Percentiles rank a stretch among this genome's conserved stretches.
Conservation (phyloP, 2,329 filamentous ascomycete species). For the Trichoderma arundinaceum region DNA sequence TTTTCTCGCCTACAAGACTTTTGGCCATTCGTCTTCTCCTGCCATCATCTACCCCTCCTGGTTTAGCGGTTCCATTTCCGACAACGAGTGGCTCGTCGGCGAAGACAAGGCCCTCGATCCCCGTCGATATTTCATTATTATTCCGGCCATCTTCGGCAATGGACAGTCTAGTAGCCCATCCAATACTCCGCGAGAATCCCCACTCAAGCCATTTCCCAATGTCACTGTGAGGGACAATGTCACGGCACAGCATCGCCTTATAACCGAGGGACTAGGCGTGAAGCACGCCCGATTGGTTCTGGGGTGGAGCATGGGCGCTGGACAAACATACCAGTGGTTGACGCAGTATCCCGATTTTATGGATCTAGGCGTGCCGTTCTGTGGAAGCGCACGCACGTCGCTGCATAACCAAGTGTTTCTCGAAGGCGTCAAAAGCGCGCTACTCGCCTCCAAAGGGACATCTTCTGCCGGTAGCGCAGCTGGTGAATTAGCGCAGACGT, state of each 20-base stretch:
- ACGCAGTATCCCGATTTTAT: slow-evolving; percentile 57
- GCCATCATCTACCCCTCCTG: slow-evolving; percentile 78
- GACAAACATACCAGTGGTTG: slow-evolving; percentile 59
- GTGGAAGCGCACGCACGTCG: slow-evolving; percentile 56
- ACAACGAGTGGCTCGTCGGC: slow-evolving; percentile 78
- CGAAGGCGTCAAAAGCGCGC: slow-evolving; percentile 57
- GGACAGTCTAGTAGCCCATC: slow-evolving; percentile 61
- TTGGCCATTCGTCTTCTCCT: slow-evolving; percentile 66
- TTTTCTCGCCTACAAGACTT: slow-evolving; percentile 77
- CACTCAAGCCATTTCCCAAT: slow-evolving; percentile 49
- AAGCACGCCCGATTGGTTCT: slow-evolving; percentile 53
- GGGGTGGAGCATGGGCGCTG: slow-evolving; percentile 64
- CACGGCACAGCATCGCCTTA: slow-evolving; percentile 52
- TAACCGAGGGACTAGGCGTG: slow-evolving; percentile 52
- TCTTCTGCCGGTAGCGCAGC: slow-evolving; percentile 57
- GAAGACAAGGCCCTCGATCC: slow-evolving; percentile 68
- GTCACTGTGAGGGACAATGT: slow-evolving; percentile 58
- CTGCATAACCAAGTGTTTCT: slow-evolving; percentile 61
- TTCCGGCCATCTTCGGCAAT: slow-evolving; percentile 59
- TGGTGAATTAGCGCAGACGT: slow-evolving; percentile 38
- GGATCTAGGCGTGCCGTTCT: slow-evolving; percentile 54
- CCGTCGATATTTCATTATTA: slow-evolving; percentile 54
- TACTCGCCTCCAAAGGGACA: slow-evolving; percentile 48
- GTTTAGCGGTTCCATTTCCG: slow-evolving; percentile 67
- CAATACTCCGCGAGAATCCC: slow-evolving; percentile 44